Percentiles rank a stretch among this genome's conserved stretches.
Conservation (phyloP, 1,284 basidiomycete species). For the Cryptococcus depauperatus region DNA sequence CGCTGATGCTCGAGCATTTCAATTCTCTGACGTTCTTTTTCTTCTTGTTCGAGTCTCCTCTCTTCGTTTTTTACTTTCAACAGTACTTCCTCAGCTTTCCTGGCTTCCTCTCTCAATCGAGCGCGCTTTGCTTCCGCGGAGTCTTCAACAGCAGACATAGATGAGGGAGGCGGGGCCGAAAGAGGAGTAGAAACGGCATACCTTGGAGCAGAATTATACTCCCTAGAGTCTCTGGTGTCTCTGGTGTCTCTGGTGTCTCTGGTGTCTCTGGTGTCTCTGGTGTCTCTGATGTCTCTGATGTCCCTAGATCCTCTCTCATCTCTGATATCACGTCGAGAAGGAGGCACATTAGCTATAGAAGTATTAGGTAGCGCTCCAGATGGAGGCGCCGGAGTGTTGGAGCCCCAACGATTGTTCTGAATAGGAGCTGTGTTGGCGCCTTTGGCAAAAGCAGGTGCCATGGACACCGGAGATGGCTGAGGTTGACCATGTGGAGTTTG, state of each 20-base stretch:
- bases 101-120: conserved; percentile 15
- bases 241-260: neutral
- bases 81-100: conserved; percentile 4
- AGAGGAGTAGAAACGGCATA: neutral
- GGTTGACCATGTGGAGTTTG: too few relatives aligned
- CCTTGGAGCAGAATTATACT: neutral
- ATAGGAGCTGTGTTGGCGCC: conserved; percentile 5
- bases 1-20: neutral
- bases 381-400: neutral
- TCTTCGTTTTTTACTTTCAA: conserved; percentile 11
- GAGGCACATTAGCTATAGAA: neutral
- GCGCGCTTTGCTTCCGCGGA: conserved; percentile 10
- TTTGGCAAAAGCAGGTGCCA: neutral
- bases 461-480: neutral
- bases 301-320: neutral
- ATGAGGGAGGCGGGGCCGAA: neutral
- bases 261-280: neutral
- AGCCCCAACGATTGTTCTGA: conserved; percentile 5
- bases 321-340: neutral
- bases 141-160: neutral
- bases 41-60: neutral
- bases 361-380: neutral
- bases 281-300: neutral
- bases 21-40: neutral
- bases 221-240: neutral